These are phyloP conservation scores for Nigrospora sphaerica DNA, from an alignment of 2,329 filamentous ascomycete genomes.

Conservation along the genomic window DNA sequence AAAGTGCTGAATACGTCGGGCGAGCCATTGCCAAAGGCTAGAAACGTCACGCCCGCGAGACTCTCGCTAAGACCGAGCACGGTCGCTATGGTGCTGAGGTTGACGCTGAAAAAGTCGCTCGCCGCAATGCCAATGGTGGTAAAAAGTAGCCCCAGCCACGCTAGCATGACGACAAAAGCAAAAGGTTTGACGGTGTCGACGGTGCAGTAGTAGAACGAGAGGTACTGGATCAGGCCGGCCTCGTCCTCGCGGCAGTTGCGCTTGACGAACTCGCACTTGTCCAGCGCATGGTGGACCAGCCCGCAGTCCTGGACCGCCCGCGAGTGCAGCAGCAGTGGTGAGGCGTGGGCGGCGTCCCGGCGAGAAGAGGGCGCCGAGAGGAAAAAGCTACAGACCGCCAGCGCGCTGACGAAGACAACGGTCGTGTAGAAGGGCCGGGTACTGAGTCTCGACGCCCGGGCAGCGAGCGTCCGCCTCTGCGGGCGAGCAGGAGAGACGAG, in stretches of 20 bases:
- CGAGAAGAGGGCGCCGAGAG: constrained; percentile 7
- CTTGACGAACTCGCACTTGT: constrained; percentile 83
- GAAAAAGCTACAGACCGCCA: constrained; percentile 38
- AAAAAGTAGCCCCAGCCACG: constrained; percentile 87
- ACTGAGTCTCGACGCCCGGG: constrained; percentile 27
- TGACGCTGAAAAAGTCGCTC: constrained; percentile 97
- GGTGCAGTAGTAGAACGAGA: constrained; percentile 84
- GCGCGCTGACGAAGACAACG: constrained; percentile 35
- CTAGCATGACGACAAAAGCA: constrained; percentile 69
- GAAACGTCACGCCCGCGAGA: constrained; percentile 89
- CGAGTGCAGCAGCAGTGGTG: constrained; percentile 5
- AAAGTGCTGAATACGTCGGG: constrained; percentile 98
- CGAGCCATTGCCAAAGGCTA: constrained; percentile 96
- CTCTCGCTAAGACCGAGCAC: constrained; percentile 93
- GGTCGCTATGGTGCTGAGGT: constrained; percentile 84
- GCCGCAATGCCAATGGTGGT: constrained; percentile 96
- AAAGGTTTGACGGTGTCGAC: constrained; percentile 62
- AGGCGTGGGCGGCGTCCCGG: constrained; percentile 6
- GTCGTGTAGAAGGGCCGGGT: constrained; percentile 43
- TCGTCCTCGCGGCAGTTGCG: constrained; percentile 82
- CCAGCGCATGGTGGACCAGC: constrained; percentile 65
- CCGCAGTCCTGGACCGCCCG: constrained; percentile 54
- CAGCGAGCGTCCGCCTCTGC: constrained; percentile 6
- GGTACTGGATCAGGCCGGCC: constrained; percentile 81
- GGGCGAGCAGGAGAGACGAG: too few species aligned